Evolutionary conservation across 305 asterid genomes (phyloP).

Genomic region (Fraxinus paxiana): DNA sequence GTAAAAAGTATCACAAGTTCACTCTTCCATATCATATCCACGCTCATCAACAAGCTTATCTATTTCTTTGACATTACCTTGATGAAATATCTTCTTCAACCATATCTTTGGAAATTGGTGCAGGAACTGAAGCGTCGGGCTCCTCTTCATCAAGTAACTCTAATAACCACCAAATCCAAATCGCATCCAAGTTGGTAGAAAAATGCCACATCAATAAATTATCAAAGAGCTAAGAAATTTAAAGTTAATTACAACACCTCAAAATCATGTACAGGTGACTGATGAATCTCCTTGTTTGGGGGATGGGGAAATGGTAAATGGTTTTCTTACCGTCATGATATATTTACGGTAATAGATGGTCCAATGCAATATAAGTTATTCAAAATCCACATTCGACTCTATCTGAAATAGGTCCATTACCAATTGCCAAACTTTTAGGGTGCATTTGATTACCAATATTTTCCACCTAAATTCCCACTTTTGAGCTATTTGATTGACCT

Average conservation of each 20-base stretch:
- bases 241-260: background rate
- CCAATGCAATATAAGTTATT: background rate
- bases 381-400: background rate
- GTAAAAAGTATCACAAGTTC: background rate
- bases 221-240: constrained; percentile 10
- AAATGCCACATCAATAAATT: background rate
- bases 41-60: constrained; percentile 3
- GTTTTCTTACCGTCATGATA: background rate
- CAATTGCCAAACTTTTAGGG: background rate
- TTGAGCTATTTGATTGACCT: background rate
- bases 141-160: constrained; percentile 67
- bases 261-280: constrained; percentile 13
- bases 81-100: constrained; percentile 74
- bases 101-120: constrained; percentile 50
- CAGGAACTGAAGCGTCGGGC: constrained; percentile 60
- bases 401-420: background rate
- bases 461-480: background rate
- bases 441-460: background rate
- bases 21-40: constrained; percentile 6
- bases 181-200: constrained; percentile 17
- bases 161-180: constrained; percentile 27
- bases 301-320: background rate
- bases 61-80: constrained; percentile 42
- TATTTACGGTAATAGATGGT: background rate
- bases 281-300: background rate